Evolutionary conservation across 1,284 basidiomycete species (phyloP), one percentile per base, ranked within the genome.

Genomic region (Ganoderma resinaceum): DNA sequence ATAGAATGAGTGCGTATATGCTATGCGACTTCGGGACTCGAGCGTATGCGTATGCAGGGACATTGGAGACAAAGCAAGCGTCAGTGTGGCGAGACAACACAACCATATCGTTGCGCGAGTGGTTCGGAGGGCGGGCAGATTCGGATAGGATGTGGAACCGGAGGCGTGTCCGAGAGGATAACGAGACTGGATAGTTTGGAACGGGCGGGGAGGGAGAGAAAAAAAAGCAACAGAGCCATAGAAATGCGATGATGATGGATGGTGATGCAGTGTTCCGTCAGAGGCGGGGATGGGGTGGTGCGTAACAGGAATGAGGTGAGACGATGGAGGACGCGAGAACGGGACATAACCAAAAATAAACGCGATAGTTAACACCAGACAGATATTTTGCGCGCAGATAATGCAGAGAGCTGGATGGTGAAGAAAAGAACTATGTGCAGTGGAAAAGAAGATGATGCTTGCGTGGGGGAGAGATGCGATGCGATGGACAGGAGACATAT

Each of bases 31-130:
- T n/a, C n/a, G n/a, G n/a, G 57, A 59, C 31, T 37, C 35, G 33
- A 58, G n/a, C n/a, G n/a, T n/a, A n/a, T 31, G 35, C 35, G 57
- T 59, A 64, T 62, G 67, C 62, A 63, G 63, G 67, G n/a, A n/a
- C n/a, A n/a, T n/a, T n/a, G n/a, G n/a, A n/a, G 35, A 68, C 65
- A 68, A 66, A 71, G 67, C 69, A 57, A 70, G 52, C 31, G 57
- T 59, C 33, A 46, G 53, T 42, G 53, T 67, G 70, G 66, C 58
- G 55, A 37, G 65, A 59, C 67, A 72, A 59, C 67, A 72, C 64
- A 67, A 70, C 61, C 62, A 62, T 23, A 35, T n/a, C n/a, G 18
- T 43, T 66, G 65, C 61, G 63, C 35, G 37, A 46, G 20, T n/a
- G 46, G 46, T 62, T n/a, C n/a, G n/a, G n/a, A n/a, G n/a, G n/a